These are phyloP conservation scores for Suillus bovinus DNA, from an alignment of 768 basidiomycete genomes.

Conservation along the genomic window DNA sequence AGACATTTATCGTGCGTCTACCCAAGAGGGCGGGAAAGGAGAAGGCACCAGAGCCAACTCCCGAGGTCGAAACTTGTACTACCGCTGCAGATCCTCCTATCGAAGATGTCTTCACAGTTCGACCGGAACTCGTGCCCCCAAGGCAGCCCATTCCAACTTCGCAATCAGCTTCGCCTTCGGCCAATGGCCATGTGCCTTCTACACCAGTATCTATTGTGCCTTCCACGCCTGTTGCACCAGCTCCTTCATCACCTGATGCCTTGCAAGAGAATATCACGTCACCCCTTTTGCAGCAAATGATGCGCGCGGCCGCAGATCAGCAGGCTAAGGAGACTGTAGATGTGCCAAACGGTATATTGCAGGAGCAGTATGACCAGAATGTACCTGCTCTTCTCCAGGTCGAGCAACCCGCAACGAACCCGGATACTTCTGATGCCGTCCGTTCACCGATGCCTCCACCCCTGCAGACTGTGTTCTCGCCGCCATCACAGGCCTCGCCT, in stretches of 20 bases:
- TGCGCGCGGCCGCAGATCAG: constrained; percentile 7
- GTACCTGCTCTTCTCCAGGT: constrained; percentile 30
- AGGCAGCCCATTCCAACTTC: constrained; percentile 23
- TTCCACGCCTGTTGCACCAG: constrained; percentile 12
- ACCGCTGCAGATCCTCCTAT: constrained; percentile 40
- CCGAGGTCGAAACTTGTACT: constrained; percentile 22
- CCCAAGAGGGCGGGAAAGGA: constrained; percentile 45
- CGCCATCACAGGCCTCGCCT: constrained; percentile 48
- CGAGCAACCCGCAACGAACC: constrained; percentile 22
- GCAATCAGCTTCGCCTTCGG: constrained; percentile 30
- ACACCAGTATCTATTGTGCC: neutral
- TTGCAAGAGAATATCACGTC: constrained; percentile 12
- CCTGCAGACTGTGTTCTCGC: constrained; percentile 44
- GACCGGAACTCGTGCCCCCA: constrained; percentile 44
- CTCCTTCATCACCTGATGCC: constrained; percentile 14
- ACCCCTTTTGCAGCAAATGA: constrained; percentile 11
- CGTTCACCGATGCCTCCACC: constrained; percentile 42
- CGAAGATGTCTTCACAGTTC: constrained; percentile 61
- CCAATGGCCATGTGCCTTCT: constrained; percentile 5
- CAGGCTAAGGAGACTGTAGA: constrained; percentile 17
- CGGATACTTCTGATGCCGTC: constrained; percentile 29
- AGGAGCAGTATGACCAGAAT: constrained; percentile 29
- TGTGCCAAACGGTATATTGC: constrained; percentile 20
- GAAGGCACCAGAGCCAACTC: constrained; percentile 26
- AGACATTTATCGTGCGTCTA: constrained; percentile 53